These are phyloP conservation scores for Angomonas deanei DNA, from an alignment of 208 protist genomes.

Conservation along the genomic window DNA sequence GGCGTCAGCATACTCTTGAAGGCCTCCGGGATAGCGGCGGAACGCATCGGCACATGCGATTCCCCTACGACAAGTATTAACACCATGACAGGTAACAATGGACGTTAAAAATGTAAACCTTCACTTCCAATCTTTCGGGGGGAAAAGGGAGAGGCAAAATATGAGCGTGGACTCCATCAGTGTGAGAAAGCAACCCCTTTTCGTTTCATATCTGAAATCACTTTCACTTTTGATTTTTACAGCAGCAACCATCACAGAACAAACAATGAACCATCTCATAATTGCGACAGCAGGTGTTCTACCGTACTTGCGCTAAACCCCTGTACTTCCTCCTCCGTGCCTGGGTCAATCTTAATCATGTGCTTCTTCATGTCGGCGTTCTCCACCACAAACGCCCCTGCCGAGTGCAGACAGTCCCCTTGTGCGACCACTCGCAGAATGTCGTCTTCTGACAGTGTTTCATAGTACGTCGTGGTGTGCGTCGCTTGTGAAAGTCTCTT, in stretches of 20 bases:
- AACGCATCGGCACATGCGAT: conserved; percentile 97
- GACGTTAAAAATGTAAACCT: too few species aligned
- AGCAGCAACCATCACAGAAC: neutral
- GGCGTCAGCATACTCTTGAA: conserved; percentile 95
- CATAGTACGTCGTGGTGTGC: conserved; percentile 62
- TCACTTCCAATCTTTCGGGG: neutral
- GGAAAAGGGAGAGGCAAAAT: neutral
- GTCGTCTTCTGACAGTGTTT: conserved; percentile 29
- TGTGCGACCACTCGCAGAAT: conserved; percentile 50
- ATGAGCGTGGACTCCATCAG: neutral
- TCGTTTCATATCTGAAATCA: too few species aligned
- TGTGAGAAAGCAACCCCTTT: too few species aligned
- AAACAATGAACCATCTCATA: neutral
- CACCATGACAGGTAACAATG: conserved; percentile 73
- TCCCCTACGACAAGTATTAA: conserved; percentile 98
- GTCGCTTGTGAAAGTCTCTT: conserved; percentile 24
- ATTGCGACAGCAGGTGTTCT: conserved; percentile 14
- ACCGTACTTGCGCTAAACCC: conserved; percentile 29
- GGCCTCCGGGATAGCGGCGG: conserved; percentile 88
- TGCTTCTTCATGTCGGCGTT: conserved; percentile 53
- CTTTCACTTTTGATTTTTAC: neutral
- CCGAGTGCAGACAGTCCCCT: conserved; percentile 37
- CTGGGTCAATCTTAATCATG: conserved; percentile 42
- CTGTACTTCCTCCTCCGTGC: conserved; percentile 41
- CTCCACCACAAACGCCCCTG: conserved; percentile 75